These are phyloP conservation scores for Aspergillus hancockii DNA, from an alignment of 495 filamentous ascomycete species.

Conservation along the genomic window DNA sequence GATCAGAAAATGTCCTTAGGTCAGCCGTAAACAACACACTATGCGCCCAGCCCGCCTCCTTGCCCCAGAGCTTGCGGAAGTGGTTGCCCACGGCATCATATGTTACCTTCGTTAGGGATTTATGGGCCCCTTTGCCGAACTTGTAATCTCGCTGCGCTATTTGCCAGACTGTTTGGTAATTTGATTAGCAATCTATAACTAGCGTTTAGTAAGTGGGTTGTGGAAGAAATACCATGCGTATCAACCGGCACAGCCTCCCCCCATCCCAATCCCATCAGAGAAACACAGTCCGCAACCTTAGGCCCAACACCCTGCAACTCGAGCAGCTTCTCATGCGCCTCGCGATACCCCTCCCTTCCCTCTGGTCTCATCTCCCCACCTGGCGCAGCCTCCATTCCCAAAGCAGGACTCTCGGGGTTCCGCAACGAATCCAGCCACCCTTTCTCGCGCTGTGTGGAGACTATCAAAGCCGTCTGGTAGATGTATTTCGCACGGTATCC, in stretches of 20 bases:
- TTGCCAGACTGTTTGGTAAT: conserved; percentile 73
- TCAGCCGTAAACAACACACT: conserved; percentile 96
- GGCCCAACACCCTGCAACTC: conserved; percentile 85
- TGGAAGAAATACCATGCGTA: conserved; percentile 68
- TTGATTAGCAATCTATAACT: conserved; percentile 3
- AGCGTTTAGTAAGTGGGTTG: neutral
- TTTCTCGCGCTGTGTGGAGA: conserved; percentile 62
- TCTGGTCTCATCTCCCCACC: conserved; percentile 56
- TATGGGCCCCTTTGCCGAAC: conserved; percentile 81
- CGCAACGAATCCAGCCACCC: conserved; percentile 75
- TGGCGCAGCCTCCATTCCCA: conserved; percentile 47
- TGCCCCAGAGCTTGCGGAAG: conserved; percentile 89
- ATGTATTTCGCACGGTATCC: conserved; percentile 95
- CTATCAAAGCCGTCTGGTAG: conserved; percentile 75
- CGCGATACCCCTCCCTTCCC: conserved; percentile 69
- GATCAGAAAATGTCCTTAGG: conserved; percentile 77
- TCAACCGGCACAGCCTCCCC: conserved; percentile 92
- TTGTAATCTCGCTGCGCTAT: conserved; percentile 95
- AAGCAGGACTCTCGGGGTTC: conserved; percentile 71
- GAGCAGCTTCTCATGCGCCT: conserved; percentile 80
- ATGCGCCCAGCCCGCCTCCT: conserved; percentile 96
- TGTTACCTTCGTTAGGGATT: conserved; percentile 81
- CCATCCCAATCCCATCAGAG: conserved; percentile 97
- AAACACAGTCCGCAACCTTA: conserved; percentile 96
- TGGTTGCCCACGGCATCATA: conserved; percentile 89